These are phyloP conservation scores for Phlebiopsis flavidoalba DNA, from an alignment of 768 basidiomycete species.

Conservation along the genomic window DNA sequence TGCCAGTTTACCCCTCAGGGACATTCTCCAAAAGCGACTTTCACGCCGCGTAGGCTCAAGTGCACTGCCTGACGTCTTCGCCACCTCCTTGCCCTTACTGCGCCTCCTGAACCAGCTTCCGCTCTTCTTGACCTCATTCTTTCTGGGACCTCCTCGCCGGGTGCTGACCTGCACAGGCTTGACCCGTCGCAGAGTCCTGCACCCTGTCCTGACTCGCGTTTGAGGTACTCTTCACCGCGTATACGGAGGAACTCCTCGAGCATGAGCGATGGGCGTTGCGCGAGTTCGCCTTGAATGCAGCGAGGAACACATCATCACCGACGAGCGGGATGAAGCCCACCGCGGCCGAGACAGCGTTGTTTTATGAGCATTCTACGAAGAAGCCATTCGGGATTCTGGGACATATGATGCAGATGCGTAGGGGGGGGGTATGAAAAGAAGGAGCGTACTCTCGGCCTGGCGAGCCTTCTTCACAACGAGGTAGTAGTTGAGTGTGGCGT, in stretches of 20 bases:
- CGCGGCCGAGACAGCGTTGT: constrained; percentile 64
- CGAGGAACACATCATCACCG: constrained; percentile 72
- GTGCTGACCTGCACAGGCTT: constrained; percentile 49
- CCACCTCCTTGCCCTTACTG: constrained; percentile 16
- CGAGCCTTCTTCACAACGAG: constrained; percentile 75
- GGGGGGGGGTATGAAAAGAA: neutral
- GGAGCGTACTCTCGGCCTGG: constrained; percentile 53
- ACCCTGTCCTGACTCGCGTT: constrained; percentile 35
- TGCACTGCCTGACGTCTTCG: neutral
- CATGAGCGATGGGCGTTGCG: constrained; percentile 82
- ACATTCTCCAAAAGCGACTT: constrained; percentile 7
- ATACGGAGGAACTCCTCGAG: constrained; percentile 81
- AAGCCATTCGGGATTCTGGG: constrained; percentile 56
- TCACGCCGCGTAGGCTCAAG: neutral
- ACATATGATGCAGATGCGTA: neutral
- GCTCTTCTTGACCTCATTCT: constrained; percentile 6
- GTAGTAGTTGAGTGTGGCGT: constrained; percentile 61
- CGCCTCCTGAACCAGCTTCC: constrained; percentile 11
- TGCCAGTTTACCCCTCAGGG: neutral
- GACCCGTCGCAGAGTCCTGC: constrained; percentile 38
- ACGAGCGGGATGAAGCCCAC: constrained; percentile 66
- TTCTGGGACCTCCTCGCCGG: constrained; percentile 29
- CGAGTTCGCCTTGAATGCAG: constrained; percentile 81
- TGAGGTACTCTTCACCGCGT: constrained; percentile 70
- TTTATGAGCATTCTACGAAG: constrained; percentile 66